Evolutionary conservation across 2,329 filamentous ascomycete species (phyloP).

Genomic region (Bipolaris gigantea): DNA sequence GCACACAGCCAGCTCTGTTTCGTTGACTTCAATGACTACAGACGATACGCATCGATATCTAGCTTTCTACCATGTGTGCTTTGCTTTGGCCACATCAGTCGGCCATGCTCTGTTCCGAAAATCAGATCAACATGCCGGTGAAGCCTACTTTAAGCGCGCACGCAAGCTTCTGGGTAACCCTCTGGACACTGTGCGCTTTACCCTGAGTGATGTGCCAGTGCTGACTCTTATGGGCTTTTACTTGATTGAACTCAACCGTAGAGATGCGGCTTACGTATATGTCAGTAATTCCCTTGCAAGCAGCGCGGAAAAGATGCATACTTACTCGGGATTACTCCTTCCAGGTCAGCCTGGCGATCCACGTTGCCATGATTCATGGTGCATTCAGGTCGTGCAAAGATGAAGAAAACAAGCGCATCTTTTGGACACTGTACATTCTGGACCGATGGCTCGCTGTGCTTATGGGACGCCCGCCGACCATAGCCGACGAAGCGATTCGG

Average conservation of each 20-base stretch:
- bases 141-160: conserved; percentile 32
- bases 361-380: conserved; percentile 32
- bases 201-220: conserved; percentile 28
- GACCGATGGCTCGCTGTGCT: conserved; percentile 33
- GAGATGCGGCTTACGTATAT: conserved; percentile 33
- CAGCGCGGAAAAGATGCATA: not conserved
- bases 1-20: conserved; percentile 13
- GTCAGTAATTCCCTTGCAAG: conserved; percentile 12
- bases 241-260: conserved; percentile 33
- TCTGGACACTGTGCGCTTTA: conserved; percentile 29
- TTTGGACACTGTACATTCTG: conserved; percentile 33
- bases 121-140: conserved; percentile 24
- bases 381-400: conserved; percentile 22
- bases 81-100: conserved; percentile 27
- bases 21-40: conserved; percentile 20
- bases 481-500: conserved; percentile 31
- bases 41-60: conserved; percentile 24
- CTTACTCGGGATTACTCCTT: not conserved
- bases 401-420: conserved; percentile 24
- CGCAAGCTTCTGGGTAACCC: conserved; percentile 31
- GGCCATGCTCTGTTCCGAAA: conserved; percentile 15
- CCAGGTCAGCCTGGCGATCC: conserved; percentile 23
- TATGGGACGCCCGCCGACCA: conserved; percentile 31
- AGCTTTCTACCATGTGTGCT: conserved; percentile 32
- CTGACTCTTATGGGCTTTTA: conserved; percentile 33